Conservation (phyloP, 345 rosid genomes). For the Gossypium arboreum region DNA sequence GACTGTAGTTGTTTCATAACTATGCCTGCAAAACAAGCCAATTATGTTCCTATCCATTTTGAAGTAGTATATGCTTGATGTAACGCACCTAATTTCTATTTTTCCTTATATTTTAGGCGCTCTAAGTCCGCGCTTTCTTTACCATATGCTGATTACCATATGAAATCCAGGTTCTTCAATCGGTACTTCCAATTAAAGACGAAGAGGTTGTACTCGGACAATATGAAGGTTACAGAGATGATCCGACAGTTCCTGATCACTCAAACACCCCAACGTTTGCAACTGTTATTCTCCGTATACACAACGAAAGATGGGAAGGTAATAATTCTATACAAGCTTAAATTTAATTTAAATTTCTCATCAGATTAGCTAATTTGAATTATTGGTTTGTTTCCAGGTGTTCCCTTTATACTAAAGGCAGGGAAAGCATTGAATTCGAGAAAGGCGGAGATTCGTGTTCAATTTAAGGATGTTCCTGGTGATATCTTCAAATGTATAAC, state of each 20-base stretch:
- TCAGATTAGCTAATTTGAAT: neutral
- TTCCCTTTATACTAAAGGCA: conserved; percentile 92
- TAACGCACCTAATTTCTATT: neutral
- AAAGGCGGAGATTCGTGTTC: conserved; percentile 98
- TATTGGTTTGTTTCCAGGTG: conserved; percentile 52
- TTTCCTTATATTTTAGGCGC: conserved; percentile 5
- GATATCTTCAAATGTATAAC: conserved; percentile 84
- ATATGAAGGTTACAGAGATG: conserved; percentile 84
- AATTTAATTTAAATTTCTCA: conserved; percentile 1
- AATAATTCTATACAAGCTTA: neutral
- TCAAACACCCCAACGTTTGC: conserved; percentile 49
- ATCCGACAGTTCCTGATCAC: conserved; percentile 86
- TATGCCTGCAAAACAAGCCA: neutral
- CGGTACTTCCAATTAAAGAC: conserved; percentile 82
- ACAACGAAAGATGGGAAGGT: conserved; percentile 99
- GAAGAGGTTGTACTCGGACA: conserved; percentile 98
- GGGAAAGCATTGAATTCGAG: conserved; percentile 96
- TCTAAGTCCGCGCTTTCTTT: conserved; percentile 11
- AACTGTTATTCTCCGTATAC: conserved; percentile 67
- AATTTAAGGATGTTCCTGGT: conserved; percentile 98
- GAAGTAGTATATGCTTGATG: conserved; percentile 1
- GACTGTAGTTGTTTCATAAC: conserved; percentile 15
- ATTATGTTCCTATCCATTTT: neutral
- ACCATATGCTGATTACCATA: conserved; percentile 17
- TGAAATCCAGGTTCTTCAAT: conserved; percentile 79